Evolutionary conservation across 2,329 filamentous ascomycete species (phyloP), one percentile per base, ranked within the genome.

Genomic region (Endocalyx cinctus): DNA sequence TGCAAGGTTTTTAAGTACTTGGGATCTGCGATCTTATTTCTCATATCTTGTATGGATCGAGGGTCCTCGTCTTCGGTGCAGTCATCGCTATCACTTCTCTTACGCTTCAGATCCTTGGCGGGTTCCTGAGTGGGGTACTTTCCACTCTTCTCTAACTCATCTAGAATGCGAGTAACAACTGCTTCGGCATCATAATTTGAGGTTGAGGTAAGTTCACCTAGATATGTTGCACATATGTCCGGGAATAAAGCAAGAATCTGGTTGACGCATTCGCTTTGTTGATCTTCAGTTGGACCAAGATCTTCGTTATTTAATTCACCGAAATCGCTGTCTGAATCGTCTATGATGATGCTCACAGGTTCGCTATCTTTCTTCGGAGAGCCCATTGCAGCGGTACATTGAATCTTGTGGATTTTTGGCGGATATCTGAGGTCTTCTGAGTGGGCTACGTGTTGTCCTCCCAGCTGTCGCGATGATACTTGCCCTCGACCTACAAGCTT

Each of bases 171-270:
- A 25, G 52, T 46, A 25, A 72, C 58, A 17, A 65, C 45, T 1
- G 35, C 35, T 4, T 58, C 47, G 3, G 54, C 12, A 25, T 59
- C 32, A 38, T 61, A 58, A 2, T 17, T 25, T 5, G 60, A 34
- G 18, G 54, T 38, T 1, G 33, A 19, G 3, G 51, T 51, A 5
- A 62, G 35, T 5, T 38, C 28, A 5, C 48, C 36, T 10, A 72
- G 49, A 34, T 62, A 65, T 0, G 58, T 38, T 1, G 48, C 55
- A 37, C 64, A 70, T 3, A 74, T 67, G 25, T 72, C 62, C 0
- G 68, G 66, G 37, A 74, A 70, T 7, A 70, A 29, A 5, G 35
- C 28, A 7, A 58, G 41, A 11, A 66, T 47, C 4, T 42, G 35
- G 12, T 50, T 39, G 18, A 47, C 51, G 43, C 58, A 65, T 5